Conservation (phyloP, 2,329 filamentous ascomycete genomes). For the Pseudogymnoascus sp. region DNA sequence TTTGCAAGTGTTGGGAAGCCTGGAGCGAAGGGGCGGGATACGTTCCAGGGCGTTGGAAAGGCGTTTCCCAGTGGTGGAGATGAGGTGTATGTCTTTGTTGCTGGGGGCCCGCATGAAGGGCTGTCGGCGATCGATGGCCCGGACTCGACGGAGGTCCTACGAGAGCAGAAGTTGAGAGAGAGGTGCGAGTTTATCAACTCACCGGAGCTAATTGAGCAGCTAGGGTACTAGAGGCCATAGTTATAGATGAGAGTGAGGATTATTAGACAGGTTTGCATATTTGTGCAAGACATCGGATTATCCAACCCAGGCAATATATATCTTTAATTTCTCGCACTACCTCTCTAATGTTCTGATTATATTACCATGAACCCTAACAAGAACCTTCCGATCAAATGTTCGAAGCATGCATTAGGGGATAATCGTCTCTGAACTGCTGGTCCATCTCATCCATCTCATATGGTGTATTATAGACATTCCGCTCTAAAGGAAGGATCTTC, state of each 20-base stretch:
- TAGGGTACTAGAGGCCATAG: constrained; percentile 14
- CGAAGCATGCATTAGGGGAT: neutral
- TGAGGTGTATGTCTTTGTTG: constrained; percentile 34
- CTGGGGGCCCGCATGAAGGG: constrained; percentile 40
- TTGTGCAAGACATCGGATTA: neutral
- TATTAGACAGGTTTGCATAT: neutral
- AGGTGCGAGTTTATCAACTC: constrained; percentile 39
- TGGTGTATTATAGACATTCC: neutral
- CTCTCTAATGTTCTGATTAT: neutral
- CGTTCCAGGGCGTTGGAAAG: constrained; percentile 36
- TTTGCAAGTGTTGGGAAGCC: constrained; percentile 38
- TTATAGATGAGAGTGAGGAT: neutral
- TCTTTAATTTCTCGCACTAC: neutral
- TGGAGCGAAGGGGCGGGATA: constrained; percentile 28
- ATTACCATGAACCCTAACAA: neutral
- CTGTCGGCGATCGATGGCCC: constrained; percentile 35
- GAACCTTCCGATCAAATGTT: neutral
- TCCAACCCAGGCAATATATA: neutral
- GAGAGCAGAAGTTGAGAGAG: constrained; percentile 38
- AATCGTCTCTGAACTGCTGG: neutral
- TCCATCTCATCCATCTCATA: neutral
- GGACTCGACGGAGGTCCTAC: constrained; percentile 12
- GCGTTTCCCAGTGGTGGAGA: constrained; percentile 28
- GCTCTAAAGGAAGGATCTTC: neutral
- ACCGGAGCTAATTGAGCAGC: constrained; percentile 35